phyloP scores from a whole-genome alignment of 192 early-diverging fungal species.

The Helicostylum pulchrum region DNA sequence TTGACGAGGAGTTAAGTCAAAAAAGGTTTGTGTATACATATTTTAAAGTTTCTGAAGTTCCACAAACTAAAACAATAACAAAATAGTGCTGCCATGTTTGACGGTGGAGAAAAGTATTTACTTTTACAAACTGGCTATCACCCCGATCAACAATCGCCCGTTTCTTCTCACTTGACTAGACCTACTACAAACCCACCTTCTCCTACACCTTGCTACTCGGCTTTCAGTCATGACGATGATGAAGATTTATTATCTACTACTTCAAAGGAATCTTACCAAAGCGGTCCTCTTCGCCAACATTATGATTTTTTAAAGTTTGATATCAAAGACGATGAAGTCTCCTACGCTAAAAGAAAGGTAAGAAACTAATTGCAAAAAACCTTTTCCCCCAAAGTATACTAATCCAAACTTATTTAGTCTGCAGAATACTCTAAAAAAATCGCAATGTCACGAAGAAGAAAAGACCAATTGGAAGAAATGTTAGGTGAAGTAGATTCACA shows the following conservation, averaged over 20 bases:
- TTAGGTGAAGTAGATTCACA: conserved; percentile 46
- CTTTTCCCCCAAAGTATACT: neutral
- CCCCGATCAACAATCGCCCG: neutral
- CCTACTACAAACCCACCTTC: conserved; percentile 12
- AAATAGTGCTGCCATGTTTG: neutral
- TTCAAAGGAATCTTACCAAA: too few species aligned
- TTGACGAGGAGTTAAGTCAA: neutral
- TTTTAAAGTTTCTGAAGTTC: neutral
- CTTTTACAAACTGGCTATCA: conserved; percentile 9
- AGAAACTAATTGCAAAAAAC: neutral
- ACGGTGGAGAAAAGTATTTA: neutral
- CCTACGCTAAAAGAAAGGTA: conserved; percentile 12
- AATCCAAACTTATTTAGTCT: neutral
- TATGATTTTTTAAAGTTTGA: conserved; percentile 6
- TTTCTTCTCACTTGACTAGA: neutral
- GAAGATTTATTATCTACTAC: neutral
- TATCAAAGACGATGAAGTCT: neutral
- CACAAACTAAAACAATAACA: neutral
- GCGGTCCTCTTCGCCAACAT: too few species aligned
- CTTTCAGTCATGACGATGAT: neutral
- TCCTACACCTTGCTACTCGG: neutral
- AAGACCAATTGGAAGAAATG: conserved; percentile 50
- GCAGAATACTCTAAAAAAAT: conserved; percentile 37
- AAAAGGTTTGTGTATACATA: too few species aligned
- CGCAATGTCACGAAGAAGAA: conserved; percentile 39